phyloP scores from a whole-genome alignment of 305 asterid species.

The Coffea humblotiana region DNA sequence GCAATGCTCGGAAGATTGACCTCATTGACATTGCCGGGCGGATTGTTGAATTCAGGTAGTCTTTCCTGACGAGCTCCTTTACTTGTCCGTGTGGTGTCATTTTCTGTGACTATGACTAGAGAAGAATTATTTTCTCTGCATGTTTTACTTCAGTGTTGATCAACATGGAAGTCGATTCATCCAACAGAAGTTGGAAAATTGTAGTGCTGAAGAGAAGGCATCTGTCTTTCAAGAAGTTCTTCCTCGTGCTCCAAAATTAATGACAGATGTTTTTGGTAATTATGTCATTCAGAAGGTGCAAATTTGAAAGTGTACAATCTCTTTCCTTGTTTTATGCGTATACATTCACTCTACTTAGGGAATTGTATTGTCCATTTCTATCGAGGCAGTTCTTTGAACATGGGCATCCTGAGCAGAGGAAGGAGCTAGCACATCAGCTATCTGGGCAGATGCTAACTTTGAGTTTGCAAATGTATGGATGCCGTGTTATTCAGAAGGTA shows the following conservation, averaged over 20 bases:
- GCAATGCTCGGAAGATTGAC: slow-evolving; percentile 61
- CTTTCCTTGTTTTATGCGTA: slow-evolving; percentile 4
- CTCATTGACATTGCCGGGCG: slow-evolving; percentile 71
- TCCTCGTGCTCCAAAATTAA: slow-evolving; percentile 73
- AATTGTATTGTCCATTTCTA: slow-evolving; percentile 21
- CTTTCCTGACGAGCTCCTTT: slow-evolving; percentile 11
- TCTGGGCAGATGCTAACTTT: slow-evolving; percentile 62
- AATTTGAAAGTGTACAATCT: slow-evolving; percentile 7
- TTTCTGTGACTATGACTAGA: slow-evolving; percentile 6
- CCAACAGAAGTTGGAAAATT: slow-evolving; percentile 82
- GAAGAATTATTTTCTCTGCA: slow-evolving; percentile 14
- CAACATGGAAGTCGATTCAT: slow-evolving; percentile 93
- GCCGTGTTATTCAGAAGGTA: slow-evolving; percentile 92
- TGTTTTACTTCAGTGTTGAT: slow-evolving; percentile 58
- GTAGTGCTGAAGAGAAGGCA: slow-evolving; percentile 70
- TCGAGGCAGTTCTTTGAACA: slow-evolving; percentile 72
- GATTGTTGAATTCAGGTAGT: slow-evolving; percentile 77
- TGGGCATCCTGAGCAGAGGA: slow-evolving; percentile 64
- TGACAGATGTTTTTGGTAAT: slow-evolving; percentile 88
- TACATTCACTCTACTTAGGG: slow-evolving; percentile 14
- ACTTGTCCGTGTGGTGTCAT: background rate
- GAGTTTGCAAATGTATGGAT: slow-evolving; percentile 89
- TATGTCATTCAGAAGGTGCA: slow-evolving; percentile 91
- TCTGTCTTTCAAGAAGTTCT: slow-evolving; percentile 71
- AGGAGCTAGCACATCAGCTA: slow-evolving; percentile 66